Base-by-base conservation (phyloP, 495 filamentous ascomycete species). In the Xylaria venustula region DNA sequence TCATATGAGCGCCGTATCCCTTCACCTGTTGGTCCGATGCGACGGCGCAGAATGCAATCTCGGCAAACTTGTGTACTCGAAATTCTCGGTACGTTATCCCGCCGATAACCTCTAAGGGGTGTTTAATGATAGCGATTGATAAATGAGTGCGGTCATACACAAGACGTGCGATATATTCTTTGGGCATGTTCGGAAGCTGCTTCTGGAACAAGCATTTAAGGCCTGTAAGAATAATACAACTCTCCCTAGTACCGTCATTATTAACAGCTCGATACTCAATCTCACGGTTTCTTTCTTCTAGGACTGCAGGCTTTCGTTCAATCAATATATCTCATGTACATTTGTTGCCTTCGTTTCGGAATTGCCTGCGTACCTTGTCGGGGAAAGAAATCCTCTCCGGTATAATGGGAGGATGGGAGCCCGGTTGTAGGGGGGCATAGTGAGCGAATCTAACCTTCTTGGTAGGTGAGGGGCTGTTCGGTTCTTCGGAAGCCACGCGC, bases 131-230 rank as follows among this genome's bases (percentile, higher is more conserved):
- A n/a, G 89, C 89, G 55, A 92, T 89, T 4, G 86, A 89, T n/a
- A 91, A 69, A 79, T 91, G 89, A 11, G 89, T 90, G 22, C 89
- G 80, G 71, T 92, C 89, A 61, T 92, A 91, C 9, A 92, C 89
- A 11, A 91, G 78, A 36, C 89, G 80, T 37, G 89, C 89, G 59
- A 92, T 91, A 68, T 91, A 92, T 63, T 91, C 89, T 72, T 90
- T 90, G 0, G 89, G 89, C 89, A 91, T 92, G 66, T 92, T 92
- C 1, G 89, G 89, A 0, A 92, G 80, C 67, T 92, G 89, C 60
- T 91, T 92, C 70, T 92, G 89, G 64, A 92, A 92, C 26, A 92
- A 89, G 65, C 87, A 90, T 71, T 91, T 91, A 50, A 92, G 68
- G 14, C 89, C 89, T 0, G 89, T 91, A 22, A 92, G 77, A 66